Conservation (phyloP, 2,329 filamentous ascomycete genomes). For the Aspergillus sp. region DNA sequence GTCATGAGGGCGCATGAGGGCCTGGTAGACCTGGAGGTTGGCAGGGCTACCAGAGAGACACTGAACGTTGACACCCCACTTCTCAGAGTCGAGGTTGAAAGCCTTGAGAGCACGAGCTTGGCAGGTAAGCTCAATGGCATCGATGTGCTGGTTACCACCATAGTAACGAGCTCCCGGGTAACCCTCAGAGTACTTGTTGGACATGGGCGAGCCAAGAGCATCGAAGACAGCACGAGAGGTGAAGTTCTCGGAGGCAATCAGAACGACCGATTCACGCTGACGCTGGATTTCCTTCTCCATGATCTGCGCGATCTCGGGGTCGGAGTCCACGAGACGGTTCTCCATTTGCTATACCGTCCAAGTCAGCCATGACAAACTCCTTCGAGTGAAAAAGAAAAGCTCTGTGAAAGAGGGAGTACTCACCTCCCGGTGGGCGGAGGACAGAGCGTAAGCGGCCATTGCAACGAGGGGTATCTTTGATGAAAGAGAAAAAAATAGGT, state of each 20-base stretch:
- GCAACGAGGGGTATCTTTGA: constrained; percentile 16
- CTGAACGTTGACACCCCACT: constrained; percentile 99
- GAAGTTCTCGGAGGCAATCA: constrained; percentile 99
- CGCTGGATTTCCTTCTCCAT: constrained; percentile 97
- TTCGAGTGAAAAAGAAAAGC: constrained; percentile 3
- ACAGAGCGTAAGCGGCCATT: constrained; percentile 55
- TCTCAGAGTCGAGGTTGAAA: constrained; percentile 75
- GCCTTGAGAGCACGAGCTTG: constrained; percentile 87
- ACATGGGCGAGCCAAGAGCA: constrained; percentile 88
- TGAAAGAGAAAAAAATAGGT: constrained; percentile 4
- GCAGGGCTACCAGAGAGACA: constrained; percentile 86
- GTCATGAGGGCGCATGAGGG: constrained; percentile 85
- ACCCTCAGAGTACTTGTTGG: constrained; percentile 99
- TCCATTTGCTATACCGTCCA: constrained; percentile 70
- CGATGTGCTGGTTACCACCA: constrained; percentile 97
- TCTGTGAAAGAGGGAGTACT: constrained; percentile 22
- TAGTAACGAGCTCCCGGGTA: constrained; percentile 98
- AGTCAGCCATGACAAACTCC: constrained; percentile 25
- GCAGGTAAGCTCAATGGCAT: constrained; percentile 90
- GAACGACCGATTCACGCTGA: constrained; percentile 95
- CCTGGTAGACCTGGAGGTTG: constrained; percentile 97
- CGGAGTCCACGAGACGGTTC: constrained; percentile 82
- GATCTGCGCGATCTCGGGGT: constrained; percentile 91
- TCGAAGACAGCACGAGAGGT: constrained; percentile 97
- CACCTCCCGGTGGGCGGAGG: constrained; percentile 60